Percentiles rank a stretch among this genome's conserved stretches.
These are phyloP conservation scores for Dactylonectria macrodidyma DNA, from an alignment of 2,329 filamentous ascomycete species.

Conservation along the genomic window DNA sequence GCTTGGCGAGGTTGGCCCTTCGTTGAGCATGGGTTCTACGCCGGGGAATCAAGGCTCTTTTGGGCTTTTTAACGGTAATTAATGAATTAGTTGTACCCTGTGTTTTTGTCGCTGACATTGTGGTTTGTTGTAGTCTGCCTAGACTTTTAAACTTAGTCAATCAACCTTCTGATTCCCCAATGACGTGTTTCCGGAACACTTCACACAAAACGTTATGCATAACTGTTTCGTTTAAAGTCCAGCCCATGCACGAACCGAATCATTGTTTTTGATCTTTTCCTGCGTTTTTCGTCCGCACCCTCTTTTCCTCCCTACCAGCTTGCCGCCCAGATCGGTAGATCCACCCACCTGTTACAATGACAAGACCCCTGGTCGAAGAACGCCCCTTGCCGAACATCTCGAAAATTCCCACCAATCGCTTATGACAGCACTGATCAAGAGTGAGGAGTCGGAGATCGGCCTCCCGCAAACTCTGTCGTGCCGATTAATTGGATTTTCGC, in stretches of 20 bases:
- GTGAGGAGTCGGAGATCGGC: background rate
- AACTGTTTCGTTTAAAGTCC: background rate
- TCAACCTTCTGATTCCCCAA: background rate
- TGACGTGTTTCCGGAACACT: background rate
- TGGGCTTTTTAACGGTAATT: background rate
- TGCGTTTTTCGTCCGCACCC: constrained; percentile 5
- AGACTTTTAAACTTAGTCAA: background rate
- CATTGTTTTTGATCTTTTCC: background rate
- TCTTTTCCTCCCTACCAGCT: background rate
- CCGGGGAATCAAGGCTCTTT: background rate
- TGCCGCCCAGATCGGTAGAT: constrained; percentile 28
- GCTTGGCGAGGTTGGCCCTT: background rate
- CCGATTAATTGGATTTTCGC: background rate
- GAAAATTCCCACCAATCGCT: constrained; percentile 44
- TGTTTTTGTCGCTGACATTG: background rate
- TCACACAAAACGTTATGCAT: background rate
- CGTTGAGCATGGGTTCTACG: background rate
- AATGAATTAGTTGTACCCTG: background rate
- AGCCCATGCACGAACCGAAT: background rate
- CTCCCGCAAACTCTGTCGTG: background rate
- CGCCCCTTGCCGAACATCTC: constrained; percentile 33
- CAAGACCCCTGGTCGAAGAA: constrained; percentile 16
- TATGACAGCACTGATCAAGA: constrained; percentile 4
- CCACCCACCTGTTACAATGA: constrained; percentile 47
- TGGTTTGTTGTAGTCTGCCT: background rate